Evolutionary conservation across 345 rosid genomes (phyloP), one percentile per base, ranked within the genome.

Genomic region (Acer yangbiense): DNA sequence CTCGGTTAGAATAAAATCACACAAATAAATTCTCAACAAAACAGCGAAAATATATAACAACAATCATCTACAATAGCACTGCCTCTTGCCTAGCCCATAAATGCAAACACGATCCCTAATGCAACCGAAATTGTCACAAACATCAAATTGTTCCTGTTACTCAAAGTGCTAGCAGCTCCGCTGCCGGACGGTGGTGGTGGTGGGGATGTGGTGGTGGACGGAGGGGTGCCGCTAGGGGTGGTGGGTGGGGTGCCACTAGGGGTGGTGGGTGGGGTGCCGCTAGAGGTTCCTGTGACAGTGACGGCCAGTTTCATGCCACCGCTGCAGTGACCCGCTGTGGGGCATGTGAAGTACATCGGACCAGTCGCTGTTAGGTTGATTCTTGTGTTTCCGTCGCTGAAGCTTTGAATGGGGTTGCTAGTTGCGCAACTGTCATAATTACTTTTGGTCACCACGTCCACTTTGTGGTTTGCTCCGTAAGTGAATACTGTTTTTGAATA

Each of bases 1-100:
- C 32, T 54, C 58, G 21, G 20, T 76, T 44, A 63, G 57, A 44
- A 25, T 21, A 50, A 62, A 66, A 21, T 29, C 39, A 54, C 65
- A 32, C 55, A 69, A 60, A 7, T 54, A 60, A 60, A 60, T 18
- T 9, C 43, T 32, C 64, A 48, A 20, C 63, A 68, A 17, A 73
- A 52, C 21, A 23, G 50, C 62, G 64, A 74, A 11, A 14, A 60
- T 11, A 1, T 43, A 43, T 43, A 62, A 39, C 1, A 68, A 23
- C 11, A 69, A 73, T 4, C 1, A 62, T 27, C 1, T 65, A 23
- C 14, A 69, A 73, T 4, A 76, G 94, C 94, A 88, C 92, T 85
- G 90, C 87, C 90, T 88, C 94, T 83, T 39, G 81, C 86, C 92
- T 88, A 85, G 86, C 82, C 76, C 82, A 70, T 57, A 23, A 62